These are phyloP conservation scores for Tolypocladium ophioglossoides DNA, from an alignment of 2,329 filamentous ascomycete genomes.

Conservation along the genomic window DNA sequence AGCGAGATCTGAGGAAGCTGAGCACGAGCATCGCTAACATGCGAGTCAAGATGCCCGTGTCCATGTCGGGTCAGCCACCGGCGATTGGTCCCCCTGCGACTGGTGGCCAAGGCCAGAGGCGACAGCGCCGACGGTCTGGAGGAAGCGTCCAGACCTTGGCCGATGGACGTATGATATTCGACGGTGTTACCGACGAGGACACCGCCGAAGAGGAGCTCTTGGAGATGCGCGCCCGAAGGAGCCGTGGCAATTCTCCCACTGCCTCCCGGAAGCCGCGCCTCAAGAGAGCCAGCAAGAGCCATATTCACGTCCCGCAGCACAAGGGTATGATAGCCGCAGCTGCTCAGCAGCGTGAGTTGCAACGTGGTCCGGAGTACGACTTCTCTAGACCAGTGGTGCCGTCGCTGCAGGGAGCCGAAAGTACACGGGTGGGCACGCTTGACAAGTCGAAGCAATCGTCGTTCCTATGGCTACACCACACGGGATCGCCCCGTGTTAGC, in stretches of 20 bases:
- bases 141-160: constrained; percentile 33
- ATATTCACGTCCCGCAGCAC: constrained; percentile 20
- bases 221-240: constrained; percentile 27
- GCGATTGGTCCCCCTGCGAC: constrained; percentile 12
- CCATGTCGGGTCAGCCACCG: constrained; percentile 7
- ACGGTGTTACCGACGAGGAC: constrained; percentile 33
- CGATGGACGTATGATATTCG: constrained; percentile 23
- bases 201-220: constrained; percentile 32
- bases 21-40: constrained; percentile 18
- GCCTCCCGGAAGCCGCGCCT: constrained; percentile 28
- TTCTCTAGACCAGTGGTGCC: constrained; percentile 17
- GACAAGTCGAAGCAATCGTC: not conserved
- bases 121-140: constrained; percentile 38
- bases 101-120: constrained; percentile 20
- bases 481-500: constrained; percentile 3
- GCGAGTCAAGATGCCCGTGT: constrained; percentile 9
- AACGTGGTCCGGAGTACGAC: constrained; percentile 17
- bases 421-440: not conserved
- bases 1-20: constrained; percentile 46
- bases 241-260: constrained; percentile 12
- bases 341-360: constrained; percentile 4
- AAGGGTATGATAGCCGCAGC: not conserved
- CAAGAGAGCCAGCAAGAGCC: constrained; percentile 29
- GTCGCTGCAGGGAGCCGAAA: not conserved
- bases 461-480: not conserved